These are phyloP conservation scores for Backusella psychrophila DNA, from an alignment of 192 early-diverging fungal genomes.

Conservation along the genomic window DNA sequence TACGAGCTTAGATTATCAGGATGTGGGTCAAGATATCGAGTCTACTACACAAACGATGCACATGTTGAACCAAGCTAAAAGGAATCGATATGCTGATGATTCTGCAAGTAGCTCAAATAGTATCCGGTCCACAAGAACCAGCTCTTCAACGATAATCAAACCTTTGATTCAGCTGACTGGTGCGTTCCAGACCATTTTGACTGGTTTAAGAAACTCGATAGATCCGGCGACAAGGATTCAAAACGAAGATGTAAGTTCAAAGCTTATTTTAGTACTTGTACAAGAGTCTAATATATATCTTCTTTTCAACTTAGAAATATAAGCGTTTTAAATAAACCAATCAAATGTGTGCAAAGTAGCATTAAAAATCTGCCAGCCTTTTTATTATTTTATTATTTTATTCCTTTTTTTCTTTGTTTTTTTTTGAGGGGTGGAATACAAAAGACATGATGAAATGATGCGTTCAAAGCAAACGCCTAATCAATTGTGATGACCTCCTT, in stretches of 20 bases:
- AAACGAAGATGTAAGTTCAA: slow-evolving; percentile 70
- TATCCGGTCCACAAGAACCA: slow-evolving; percentile 41
- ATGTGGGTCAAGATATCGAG: slow-evolving; percentile 74
- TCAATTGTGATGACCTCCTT: neutral
- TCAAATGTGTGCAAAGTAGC: neutral
- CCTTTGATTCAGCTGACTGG: slow-evolving; percentile 95
- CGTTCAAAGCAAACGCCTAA: neutral
- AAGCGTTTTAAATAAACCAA: neutral
- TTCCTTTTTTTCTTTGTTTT: no score
- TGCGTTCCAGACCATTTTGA: slow-evolving; percentile 87
- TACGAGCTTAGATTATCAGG: slow-evolving; percentile 75
- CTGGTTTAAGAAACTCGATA: slow-evolving; percentile 88
- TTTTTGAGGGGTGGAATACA: neutral
- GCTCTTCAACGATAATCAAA: slow-evolving; percentile 88
- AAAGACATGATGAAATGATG: neutral
- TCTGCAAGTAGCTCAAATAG: slow-evolving; percentile 44
- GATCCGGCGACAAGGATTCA: slow-evolving; percentile 76
- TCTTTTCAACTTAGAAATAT: neutral
- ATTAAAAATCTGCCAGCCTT: neutral
- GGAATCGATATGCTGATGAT: slow-evolving; percentile 70
- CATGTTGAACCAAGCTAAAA: slow-evolving; percentile 50
- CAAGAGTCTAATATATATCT: neutral
- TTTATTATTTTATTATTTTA: neutral
- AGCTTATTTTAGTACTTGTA: neutral
- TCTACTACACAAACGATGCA: slow-evolving; percentile 84